These are phyloP conservation scores for Diddensiella transvaalensis DNA, from an alignment of 805 yeast genomes.

Conservation along the genomic window DNA sequence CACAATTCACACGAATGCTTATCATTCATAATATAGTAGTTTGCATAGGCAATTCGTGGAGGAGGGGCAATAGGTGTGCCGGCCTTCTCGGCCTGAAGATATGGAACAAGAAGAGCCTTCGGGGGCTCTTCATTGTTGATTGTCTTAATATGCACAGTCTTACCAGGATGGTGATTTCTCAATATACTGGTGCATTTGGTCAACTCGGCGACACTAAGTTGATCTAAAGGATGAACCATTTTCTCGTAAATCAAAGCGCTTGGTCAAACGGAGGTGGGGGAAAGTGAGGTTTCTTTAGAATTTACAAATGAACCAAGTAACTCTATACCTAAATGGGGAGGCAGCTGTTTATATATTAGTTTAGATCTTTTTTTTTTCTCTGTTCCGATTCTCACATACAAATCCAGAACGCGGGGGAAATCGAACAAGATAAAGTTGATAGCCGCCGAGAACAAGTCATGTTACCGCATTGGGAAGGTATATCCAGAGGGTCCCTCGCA, in stretches of 20 bases:
- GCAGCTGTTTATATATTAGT: neutral
- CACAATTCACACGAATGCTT: conserved; percentile 63
- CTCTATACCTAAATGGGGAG: no score
- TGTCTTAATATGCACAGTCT: conserved; percentile 33
- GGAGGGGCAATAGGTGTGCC: conserved; percentile 49
- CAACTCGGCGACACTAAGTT: conserved; percentile 32
- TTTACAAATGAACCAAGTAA: no score
- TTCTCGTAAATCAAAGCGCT: no score
- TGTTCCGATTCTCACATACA: no score
- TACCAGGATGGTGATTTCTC: conserved; percentile 27
- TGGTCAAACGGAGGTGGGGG: no score
- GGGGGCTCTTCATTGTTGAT: conserved; percentile 59
- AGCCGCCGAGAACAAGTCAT: neutral
- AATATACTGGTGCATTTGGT: conserved; percentile 27
- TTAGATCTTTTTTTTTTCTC: no score
- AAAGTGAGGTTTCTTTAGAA: no score
- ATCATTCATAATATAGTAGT: conserved; percentile 55
- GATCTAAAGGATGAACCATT: conserved; percentile 35
- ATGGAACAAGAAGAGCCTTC: conserved; percentile 63
- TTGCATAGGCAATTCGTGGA: conserved; percentile 64
- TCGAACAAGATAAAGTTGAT: neutral
- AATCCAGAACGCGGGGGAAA: neutral
- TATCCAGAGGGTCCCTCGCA: neutral
- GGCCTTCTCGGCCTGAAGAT: conserved; percentile 59
- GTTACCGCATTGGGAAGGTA: neutral